These are phyloP conservation scores for Sherardia arvensis DNA, from an alignment of 257 asterid species.

Conservation along the genomic window DNA sequence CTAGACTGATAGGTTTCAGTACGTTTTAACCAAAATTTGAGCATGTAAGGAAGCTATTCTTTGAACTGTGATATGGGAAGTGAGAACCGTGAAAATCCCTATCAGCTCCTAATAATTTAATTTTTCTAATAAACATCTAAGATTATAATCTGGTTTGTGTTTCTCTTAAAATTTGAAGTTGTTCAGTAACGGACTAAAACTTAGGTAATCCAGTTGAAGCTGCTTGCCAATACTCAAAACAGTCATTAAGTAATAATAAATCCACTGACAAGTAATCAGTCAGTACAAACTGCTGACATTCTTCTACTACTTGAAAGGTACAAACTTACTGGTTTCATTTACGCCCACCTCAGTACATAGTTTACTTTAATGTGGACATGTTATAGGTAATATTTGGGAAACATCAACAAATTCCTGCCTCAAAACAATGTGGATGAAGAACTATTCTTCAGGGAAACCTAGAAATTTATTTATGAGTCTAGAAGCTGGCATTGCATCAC, in stretches of 20 bases:
- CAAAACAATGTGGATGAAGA: not conserved
- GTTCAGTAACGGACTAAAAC: no score
- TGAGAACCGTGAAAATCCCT: no score
- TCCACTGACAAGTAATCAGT: not conserved
- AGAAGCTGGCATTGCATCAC: conserved; percentile 85
- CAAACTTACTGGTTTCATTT: no score
- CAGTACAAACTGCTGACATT: no score
- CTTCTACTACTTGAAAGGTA: no score
- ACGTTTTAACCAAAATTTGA: not conserved
- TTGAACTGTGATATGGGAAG: no score
- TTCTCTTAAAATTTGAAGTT: no score
- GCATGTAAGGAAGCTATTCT: not conserved
- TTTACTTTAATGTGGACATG: not conserved
- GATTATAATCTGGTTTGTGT: no score
- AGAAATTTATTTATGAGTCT: conserved; percentile 45
- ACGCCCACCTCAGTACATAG: not conserved
- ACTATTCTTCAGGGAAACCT: conserved; percentile 48
- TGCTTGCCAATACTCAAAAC: not conserved
- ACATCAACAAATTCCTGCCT: not conserved
- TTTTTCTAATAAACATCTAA: no score
- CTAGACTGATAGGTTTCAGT: not conserved
- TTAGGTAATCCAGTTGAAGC: no score
- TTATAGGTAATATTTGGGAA: not conserved
- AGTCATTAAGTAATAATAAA: not conserved
- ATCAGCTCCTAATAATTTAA: no score